Evolutionary conservation across 1,139 yeast genomes (phyloP).

Genomic region (Meyerozyma guilliermondii): DNA sequence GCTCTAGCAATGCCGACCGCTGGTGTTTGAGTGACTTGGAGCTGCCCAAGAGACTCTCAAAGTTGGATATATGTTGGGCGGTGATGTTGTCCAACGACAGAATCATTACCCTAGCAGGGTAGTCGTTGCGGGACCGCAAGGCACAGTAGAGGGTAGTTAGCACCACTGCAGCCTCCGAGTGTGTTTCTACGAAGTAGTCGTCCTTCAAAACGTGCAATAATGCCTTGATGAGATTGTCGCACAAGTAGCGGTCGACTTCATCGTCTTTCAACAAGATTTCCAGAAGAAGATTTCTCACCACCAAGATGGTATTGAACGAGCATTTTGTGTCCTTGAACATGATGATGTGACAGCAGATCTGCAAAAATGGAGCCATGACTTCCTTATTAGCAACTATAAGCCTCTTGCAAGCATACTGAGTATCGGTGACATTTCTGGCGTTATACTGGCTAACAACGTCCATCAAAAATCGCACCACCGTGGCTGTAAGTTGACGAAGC

Average conservation of each 20-base stretch:
- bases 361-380: slow-evolving; percentile 75
- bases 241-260: slow-evolving; percentile 73
- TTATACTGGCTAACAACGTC: slow-evolving; percentile 79
- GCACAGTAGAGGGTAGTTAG: slow-evolving; percentile 76
- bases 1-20: slow-evolving; percentile 66
- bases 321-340: slow-evolving; percentile 86
- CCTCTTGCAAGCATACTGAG: slow-evolving; percentile 61
- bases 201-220: slow-evolving; percentile 57
- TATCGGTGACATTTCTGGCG: slow-evolving; percentile 43
- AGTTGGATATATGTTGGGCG: slow-evolving; percentile 42
- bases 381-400: slow-evolving; percentile 61
- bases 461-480: slow-evolving; percentile 82
- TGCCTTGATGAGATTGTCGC: slow-evolving; percentile 49
- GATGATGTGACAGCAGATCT: slow-evolving; percentile 71
- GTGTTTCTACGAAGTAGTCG: slow-evolving; percentile 79
- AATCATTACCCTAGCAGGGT: slow-evolving; percentile 47
- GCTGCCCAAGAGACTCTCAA: slow-evolving; percentile 56
- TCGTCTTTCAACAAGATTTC: slow-evolving; percentile 66
- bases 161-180: slow-evolving; percentile 85
- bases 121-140: slow-evolving; percentile 56
- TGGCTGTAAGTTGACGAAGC: slow-evolving; percentile 87
- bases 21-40: slow-evolving; percentile 70
- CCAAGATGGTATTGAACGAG: slow-evolving; percentile 81
- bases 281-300: slow-evolving; percentile 64
- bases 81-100: slow-evolving; percentile 40